phyloP scores from a whole-genome alignment of 1,139 yeast genomes.

The Kodamaea plutei region DNA sequence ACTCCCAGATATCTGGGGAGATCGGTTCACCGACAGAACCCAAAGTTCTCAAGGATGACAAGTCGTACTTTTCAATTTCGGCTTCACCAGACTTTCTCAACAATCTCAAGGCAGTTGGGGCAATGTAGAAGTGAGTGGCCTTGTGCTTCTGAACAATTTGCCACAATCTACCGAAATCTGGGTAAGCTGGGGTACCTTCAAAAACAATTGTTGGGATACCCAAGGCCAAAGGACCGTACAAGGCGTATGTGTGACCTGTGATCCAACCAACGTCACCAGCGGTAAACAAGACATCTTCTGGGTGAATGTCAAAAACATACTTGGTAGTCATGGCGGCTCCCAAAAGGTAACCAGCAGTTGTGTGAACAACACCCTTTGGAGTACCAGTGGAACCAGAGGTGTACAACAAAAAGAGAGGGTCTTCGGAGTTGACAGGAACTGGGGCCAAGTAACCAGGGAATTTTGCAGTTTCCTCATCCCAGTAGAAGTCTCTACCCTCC shows the following conservation, averaged over 20 bases:
- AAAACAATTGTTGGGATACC: constrained; percentile 92
- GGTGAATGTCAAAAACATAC: constrained; percentile 89
- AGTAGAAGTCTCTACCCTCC: constrained; percentile 86
- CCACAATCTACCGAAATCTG: constrained; percentile 96
- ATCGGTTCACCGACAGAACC: constrained; percentile 99
- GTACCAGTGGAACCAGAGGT: constrained; percentile 97
- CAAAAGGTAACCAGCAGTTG: constrained; percentile 88
- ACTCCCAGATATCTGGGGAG: constrained; percentile 97
- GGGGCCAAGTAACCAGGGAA: constrained; percentile 86
- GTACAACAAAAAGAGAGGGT: constrained; percentile 88
- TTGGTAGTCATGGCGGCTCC: constrained; percentile 95
- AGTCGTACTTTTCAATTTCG: constrained; percentile 80
- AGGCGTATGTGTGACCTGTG: constrained; percentile 95
- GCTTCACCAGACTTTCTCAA: constrained; percentile 90
- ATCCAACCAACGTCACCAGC: constrained; percentile 99
- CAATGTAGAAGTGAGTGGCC: constrained; percentile 96
- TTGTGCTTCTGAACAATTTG: constrained; percentile 88
- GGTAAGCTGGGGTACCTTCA: constrained; percentile 98
- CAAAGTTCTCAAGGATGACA: constrained; percentile 84
- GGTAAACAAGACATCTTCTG: constrained; percentile 84
- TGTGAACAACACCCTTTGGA: constrained; percentile 96
- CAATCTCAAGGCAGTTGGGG: constrained; percentile 95
- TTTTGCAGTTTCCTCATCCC: constrained; percentile 84
- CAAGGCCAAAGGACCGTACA: constrained; percentile 85
- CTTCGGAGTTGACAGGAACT: constrained; percentile 83